Percentiles rank a stretch among this genome's conserved stretches.
These are phyloP conservation scores for Paramyrothecium sp. DNA, from an alignment of 2,329 filamentous ascomycete genomes.

Conservation along the genomic window DNA sequence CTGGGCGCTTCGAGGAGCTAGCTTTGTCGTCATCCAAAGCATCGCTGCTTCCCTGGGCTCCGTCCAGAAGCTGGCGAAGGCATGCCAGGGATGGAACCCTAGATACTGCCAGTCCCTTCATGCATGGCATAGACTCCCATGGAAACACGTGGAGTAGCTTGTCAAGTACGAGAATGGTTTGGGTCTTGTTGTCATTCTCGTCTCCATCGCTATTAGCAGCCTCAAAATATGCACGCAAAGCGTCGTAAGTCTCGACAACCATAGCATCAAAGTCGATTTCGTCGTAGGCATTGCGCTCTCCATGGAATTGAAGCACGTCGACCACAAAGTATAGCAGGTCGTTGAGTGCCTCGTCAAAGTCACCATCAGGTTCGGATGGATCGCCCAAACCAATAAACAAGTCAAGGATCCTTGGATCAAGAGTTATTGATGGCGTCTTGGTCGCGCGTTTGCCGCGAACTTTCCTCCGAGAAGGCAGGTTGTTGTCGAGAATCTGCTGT, in stretches of 20 bases:
- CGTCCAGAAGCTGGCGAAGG: slow-evolving; percentile 72
- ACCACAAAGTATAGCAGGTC: slow-evolving; percentile 95
- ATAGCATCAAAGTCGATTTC: slow-evolving; percentile 95
- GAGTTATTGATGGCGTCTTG: slow-evolving; percentile 39
- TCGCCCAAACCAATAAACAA: slow-evolving; percentile 85
- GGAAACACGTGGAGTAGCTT: slow-evolving; percentile 89
- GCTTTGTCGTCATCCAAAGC: slow-evolving; percentile 6
- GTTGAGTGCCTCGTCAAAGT: slow-evolving; percentile 85
- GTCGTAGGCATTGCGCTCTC: slow-evolving; percentile 94
- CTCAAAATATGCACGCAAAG: slow-evolving; percentile 74
- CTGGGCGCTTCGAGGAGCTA: slow-evolving; percentile 10
- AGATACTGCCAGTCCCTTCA: slow-evolving; percentile 76
- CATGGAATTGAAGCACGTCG: slow-evolving; percentile 94
- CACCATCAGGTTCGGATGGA: slow-evolving; percentile 62
- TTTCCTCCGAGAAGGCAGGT: slow-evolving; percentile 78
- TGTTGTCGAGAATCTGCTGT: slow-evolving; percentile 74
- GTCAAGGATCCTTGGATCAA: slow-evolving; percentile 69
- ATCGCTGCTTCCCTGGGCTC: slow-evolving; percentile 28
- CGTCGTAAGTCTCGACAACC: slow-evolving; percentile 84
- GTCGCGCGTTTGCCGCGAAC: slow-evolving; percentile 54
- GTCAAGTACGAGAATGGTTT: slow-evolving; percentile 88
- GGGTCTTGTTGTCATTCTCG: slow-evolving; percentile 45
- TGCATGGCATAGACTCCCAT: slow-evolving; percentile 92
- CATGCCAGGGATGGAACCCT: slow-evolving; percentile 84
- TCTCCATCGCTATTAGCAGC: slow-evolving; percentile 35